Evolutionary conservation across 352 stramenopile species (phyloP).

Genomic region (Thalassiosira mediterranea): DNA sequence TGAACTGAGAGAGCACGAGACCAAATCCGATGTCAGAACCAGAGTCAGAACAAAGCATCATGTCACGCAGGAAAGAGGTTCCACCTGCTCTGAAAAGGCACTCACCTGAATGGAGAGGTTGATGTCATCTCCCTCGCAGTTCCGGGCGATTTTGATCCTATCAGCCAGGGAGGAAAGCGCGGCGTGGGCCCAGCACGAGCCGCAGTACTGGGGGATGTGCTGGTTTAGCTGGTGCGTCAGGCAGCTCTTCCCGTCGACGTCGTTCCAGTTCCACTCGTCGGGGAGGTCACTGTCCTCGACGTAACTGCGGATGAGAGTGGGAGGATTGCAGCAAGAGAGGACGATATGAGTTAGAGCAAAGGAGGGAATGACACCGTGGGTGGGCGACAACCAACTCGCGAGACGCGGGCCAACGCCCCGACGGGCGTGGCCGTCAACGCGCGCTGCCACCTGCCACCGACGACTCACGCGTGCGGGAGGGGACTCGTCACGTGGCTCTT

Average conservation of each 20-base stretch:
- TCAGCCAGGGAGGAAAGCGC: conserved; percentile 81
- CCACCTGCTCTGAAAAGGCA: conserved; percentile 62
- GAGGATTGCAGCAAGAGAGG: too few relatives aligned
- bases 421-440: too few relatives aligned
- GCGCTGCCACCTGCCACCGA: conserved; percentile 71
- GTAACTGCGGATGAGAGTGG: conserved; percentile 62
- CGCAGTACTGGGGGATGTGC: conserved; percentile 94
- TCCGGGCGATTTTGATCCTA: conserved; percentile 82
- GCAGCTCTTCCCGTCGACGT: conserved; percentile 90
- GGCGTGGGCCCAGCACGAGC: conserved; percentile 86
- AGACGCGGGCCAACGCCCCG: conserved; percentile 38
- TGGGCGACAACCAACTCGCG: too few relatives aligned
- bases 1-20: conserved; percentile 63
- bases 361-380: too few relatives aligned
- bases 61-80: too few relatives aligned
- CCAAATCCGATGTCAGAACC: too few relatives aligned
- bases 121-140: conserved; percentile 70
- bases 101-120: conserved; percentile 69
- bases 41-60: too few relatives aligned
- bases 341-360: conserved; percentile 96
- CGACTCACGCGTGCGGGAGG: conserved; percentile 21
- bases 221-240: conserved; percentile 98
- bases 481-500: conserved; percentile 17
- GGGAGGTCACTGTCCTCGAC: conserved; percentile 85
- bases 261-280: conserved; percentile 93